Base-by-base conservation (phyloP, 2,329 filamentous ascomycete genomes). In the Fusarium brevicatenulatum region DNA sequence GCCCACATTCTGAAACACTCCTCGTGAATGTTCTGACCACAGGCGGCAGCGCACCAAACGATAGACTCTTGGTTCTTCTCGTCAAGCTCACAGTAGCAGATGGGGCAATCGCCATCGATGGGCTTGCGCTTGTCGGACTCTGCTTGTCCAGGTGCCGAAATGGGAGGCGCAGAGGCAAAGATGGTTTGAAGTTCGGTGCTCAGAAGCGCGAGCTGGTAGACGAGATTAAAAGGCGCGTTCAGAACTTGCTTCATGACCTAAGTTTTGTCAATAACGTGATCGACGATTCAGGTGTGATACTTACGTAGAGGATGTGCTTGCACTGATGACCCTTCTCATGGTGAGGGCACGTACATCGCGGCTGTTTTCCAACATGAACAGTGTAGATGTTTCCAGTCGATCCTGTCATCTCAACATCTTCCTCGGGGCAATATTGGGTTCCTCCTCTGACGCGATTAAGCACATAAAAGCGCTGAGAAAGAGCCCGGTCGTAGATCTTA, bases 301-400 rank as follows among this genome's bases (percentile, higher is more conserved):
- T 44, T 74, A 87, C 88, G 75, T 90, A 92, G 47, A 91, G 68
- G 32, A 90, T 82, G 73, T 93, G 91, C 76, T 92, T 92, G 85
- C 91, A 92, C 68, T 91, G 88, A 37, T 88, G 85, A 1, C 88
- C 87, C 39, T 84, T 83, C 32, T 66, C 73, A 2, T 84, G 85
- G 63, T 91, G 85, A 2, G 89, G 89, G 68, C 90, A 91, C 54
- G 85, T 82, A 77, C 90, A 92, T 0, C 74, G 81, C 0, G 89
- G 88, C 23, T 83, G 75, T n/a, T 83, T 83, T 7, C 82, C 81
- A 58, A 92, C 86, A 39, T 81, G 81, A 37, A 92, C 85, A 1
- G 81, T 87, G 78, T 93, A 92, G 64, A 92, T 83, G 71, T 92
- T 92, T 21, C 90, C 91, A 3, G 90, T 92, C 15, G 88, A 88